Percentiles rank a stretch among this genome's conserved stretches.
Conservation (phyloP, 257 asterid species). For the Ligustrum vulgare region DNA sequence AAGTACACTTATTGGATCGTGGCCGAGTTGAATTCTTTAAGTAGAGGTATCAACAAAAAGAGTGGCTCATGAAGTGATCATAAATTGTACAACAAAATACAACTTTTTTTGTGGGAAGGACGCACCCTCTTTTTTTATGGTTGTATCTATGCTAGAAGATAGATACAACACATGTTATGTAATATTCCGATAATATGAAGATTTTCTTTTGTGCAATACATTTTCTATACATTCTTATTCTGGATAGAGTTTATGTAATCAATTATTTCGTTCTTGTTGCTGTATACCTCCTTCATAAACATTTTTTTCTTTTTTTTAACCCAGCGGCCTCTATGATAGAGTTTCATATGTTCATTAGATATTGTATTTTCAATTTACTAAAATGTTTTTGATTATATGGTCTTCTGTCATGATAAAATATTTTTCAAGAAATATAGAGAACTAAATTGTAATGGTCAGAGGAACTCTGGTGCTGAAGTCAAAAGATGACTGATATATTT, state of each 20-base stretch:
- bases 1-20: conserved; percentile 1
- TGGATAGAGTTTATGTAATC: neutral
- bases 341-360: neutral
- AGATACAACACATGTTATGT: conserved; percentile 61
- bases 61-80: conserved; percentile 27
- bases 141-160: conserved; percentile 30
- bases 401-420: no score
- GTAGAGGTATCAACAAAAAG: conserved; percentile 23
- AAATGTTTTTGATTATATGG: neutral
- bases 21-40: conserved; percentile 16
- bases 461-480: no score
- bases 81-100: conserved; percentile 19
- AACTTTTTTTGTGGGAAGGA: conserved; percentile 33
- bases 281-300: neutral
- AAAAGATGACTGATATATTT: no score
- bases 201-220: conserved; percentile 14
- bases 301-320: neutral
- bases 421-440: no score
- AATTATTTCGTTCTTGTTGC: neutral
- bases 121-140: conserved; percentile 63
- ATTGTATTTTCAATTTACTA: neutral
- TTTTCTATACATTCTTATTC: neutral
- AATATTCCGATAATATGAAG: conserved; percentile 34
- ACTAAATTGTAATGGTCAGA: no score
- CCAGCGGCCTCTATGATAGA: neutral